Conservation (phyloP, 371 early-diverging fungal genomes). For the Phascolomyces articulosus region DNA sequence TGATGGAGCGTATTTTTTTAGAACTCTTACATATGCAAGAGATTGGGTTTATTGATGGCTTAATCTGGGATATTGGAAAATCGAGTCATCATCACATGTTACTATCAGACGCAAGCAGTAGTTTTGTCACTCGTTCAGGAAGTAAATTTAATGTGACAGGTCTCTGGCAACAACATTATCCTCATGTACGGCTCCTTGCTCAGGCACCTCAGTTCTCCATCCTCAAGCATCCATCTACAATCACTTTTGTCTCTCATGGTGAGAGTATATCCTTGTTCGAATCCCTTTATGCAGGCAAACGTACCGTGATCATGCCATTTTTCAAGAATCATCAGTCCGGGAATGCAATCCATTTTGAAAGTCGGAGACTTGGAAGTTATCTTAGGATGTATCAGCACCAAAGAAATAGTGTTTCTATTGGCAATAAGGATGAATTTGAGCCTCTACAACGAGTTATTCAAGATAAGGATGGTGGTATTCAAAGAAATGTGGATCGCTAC, state of each 20-base stretch:
- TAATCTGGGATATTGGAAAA: not conserved
- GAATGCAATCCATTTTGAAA: not conserved
- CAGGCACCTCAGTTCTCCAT: too few relatives aligned
- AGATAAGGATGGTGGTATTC: too few relatives aligned
- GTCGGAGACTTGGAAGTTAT: not conserved
- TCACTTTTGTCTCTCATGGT: not conserved
- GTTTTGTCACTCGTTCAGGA: too few relatives aligned
- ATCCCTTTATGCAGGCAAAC: not conserved
- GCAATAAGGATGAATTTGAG: not conserved
- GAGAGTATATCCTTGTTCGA: not conserved
- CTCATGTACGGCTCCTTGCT: too few relatives aligned
- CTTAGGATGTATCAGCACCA: not conserved
- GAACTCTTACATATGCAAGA: not conserved
- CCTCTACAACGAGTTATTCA: not conserved
- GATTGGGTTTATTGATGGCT: not conserved
- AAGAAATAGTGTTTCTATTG: too few relatives aligned
- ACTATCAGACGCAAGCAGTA: too few relatives aligned
- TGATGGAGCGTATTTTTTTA: not conserved
- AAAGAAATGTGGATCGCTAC: slow-evolving; percentile 10
- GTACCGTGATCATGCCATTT: not conserved
- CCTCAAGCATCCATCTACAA: not conserved
- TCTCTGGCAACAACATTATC: too few relatives aligned
- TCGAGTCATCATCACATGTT: too few relatives aligned
- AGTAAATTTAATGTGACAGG: too few relatives aligned
- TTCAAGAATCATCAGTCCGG: not conserved